Conservation (phyloP, 441 rosid genomes). For the Croton laevigatus region DNA sequence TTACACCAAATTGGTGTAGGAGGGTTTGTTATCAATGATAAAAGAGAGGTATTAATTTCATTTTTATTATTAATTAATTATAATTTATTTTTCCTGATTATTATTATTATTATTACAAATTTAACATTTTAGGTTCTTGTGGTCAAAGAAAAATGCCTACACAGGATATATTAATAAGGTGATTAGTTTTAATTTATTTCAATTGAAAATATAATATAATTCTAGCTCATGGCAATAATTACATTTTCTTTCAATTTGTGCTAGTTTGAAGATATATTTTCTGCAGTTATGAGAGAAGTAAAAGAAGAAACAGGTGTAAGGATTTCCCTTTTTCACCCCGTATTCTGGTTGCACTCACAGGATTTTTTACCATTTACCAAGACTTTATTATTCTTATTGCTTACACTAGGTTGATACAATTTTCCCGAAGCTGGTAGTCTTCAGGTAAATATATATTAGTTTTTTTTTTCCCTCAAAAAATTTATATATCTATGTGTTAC, state of each 20-base stretch:
- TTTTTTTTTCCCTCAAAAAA: too few species aligned
- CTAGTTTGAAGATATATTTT: constrained; percentile 47
- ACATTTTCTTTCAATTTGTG: background rate
- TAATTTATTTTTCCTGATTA: background rate
- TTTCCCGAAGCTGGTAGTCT: constrained; percentile 41
- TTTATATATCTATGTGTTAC: too few species aligned
- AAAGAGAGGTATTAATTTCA: constrained; percentile 36
- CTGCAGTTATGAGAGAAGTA: constrained; percentile 49
- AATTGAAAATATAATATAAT: background rate
- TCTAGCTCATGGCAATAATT: too few species aligned
- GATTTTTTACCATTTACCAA: background rate
- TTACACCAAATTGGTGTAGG: constrained; percentile 45
- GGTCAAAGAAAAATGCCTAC: constrained; percentile 41
- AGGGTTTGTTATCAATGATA: constrained; percentile 42
- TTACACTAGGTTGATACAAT: constrained; percentile 32
- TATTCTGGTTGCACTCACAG: background rate
- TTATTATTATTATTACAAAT: background rate
- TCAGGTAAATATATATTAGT: constrained; percentile 26
- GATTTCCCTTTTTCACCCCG: background rate
- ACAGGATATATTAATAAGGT: constrained; percentile 49
- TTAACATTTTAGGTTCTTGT: constrained; percentile 35
- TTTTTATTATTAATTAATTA: background rate
- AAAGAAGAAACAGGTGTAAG: constrained; percentile 56
- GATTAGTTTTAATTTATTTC: background rate
- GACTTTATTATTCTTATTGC: background rate